Evolutionary conservation across 805 yeast genomes (phyloP), one percentile per base, ranked within the genome.

Genomic region (Metschnikowia gruessii): DNA sequence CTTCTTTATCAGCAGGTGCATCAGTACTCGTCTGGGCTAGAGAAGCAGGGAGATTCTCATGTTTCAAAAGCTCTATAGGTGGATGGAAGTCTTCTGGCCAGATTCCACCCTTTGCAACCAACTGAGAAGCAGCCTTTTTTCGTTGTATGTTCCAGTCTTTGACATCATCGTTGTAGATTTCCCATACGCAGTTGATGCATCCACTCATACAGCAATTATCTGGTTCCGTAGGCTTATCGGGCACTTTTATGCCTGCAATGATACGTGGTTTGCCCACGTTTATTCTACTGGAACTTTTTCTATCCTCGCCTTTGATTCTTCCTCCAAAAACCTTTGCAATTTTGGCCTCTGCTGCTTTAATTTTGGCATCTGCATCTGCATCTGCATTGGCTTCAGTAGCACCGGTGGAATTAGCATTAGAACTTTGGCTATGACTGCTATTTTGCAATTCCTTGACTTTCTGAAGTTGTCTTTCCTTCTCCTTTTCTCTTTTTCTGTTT

Each of bases 191-290:
- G 65, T 92, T 90, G 26, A 88, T 82, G 65, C 99, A 92, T 1
- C 99, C 99, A 48, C 94, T 83, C 96, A 90, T 90, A 65, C 99
- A 92, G 64, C 99, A 92, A 64, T 92, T 90, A 56, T 91, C 96
- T 1, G 98, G 98, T 56, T 88, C 96, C 4, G 68, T 71, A 0
- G 99, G 98, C 60, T 76, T 78, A n/a, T 78, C 80, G 2, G 97
- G 96, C 0, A 92, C 95, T 7, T 61, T 63, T 0, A 94, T 72
- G 0, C 97, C 97, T 1, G 66, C 74, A 6, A 72, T 66, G 10
- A 58, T 51, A 32, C 59, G 58, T 0, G 76, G 68, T 39, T 71
- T 63, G 4, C 74, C 75, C 48, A 70, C 49, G 10, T 55, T 48
- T 12, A 66, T 48, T 44, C 76, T 54, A 53, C 72, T 65, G 1